These are phyloP conservation scores for Saxispiralis lemnorum DNA, from an alignment of 495 filamentous ascomycete species.

Conservation along the genomic window DNA sequence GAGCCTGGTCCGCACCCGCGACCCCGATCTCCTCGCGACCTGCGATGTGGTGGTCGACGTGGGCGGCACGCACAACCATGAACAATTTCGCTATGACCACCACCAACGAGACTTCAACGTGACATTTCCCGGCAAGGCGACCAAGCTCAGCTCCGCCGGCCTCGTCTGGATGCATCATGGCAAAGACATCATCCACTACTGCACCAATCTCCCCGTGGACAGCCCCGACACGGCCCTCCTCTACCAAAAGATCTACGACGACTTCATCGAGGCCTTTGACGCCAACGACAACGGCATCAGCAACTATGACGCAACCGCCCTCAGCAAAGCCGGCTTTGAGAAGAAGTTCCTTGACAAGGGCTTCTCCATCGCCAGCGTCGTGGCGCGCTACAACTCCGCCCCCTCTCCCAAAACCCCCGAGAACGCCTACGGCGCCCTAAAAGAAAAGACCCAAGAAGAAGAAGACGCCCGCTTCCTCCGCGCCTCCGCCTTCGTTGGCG, in stretches of 20 bases:
- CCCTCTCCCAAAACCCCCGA: slow-evolving; percentile 21
- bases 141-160: slow-evolving; percentile 83
- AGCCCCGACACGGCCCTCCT: slow-evolving; percentile 51
- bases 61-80: slow-evolving; percentile 69
- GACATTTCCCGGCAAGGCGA: slow-evolving; percentile 55
- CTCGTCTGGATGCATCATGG: slow-evolving; percentile 95
- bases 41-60: slow-evolving; percentile 96
- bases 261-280: slow-evolving; percentile 90
- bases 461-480: slow-evolving; percentile 66
- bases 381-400: slow-evolving; percentile 60
- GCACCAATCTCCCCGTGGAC: slow-evolving; percentile 42
- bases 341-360: slow-evolving; percentile 67
- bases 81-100: slow-evolving; percentile 73
- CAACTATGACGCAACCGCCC: slow-evolving; percentile 47
- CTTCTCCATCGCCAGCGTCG: slow-evolving; percentile 66
- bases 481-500: slow-evolving; percentile 67
- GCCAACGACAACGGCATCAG: slow-evolving; percentile 93
- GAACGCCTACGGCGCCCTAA: slow-evolving; percentile 3
- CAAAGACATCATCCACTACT: slow-evolving; percentile 54
- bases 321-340: slow-evolving; percentile 47
- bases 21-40: slow-evolving; percentile 53
- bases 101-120: slow-evolving; percentile 83
- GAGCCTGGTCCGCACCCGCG: slow-evolving; percentile 69
- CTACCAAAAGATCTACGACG: slow-evolving; percentile 76
- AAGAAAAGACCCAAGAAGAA: slow-evolving; percentile 35